A percentile compares a stretch with the other conserved stretches of the same genome.
These are phyloP conservation scores for Aureobasidium sp. DNA, from an alignment of 2,329 filamentous ascomycete species.

Conservation along the genomic window DNA sequence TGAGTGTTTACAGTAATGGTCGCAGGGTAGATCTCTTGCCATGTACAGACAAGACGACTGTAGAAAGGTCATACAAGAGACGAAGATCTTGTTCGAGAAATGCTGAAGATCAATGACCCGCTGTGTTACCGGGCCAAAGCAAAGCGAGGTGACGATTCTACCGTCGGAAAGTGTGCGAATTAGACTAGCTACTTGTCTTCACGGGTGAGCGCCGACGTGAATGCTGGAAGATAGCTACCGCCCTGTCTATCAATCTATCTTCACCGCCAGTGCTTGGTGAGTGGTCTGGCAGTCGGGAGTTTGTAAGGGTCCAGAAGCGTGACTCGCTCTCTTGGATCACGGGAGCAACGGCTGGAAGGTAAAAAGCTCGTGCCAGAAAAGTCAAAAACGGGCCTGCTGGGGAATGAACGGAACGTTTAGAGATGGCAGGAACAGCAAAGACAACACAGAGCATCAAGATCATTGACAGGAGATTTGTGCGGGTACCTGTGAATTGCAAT, in stretches of 20 bases:
- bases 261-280: constrained; percentile 6
- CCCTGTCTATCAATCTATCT: constrained; percentile 1
- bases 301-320: constrained; percentile 1
- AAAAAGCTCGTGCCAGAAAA: not conserved
- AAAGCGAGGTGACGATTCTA: constrained; percentile 10
- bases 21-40: not conserved
- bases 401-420: constrained; percentile 5
- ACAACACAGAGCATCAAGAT: not conserved
- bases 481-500: not conserved
- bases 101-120: not conserved
- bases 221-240: not conserved
- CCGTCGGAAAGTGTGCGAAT: no score
- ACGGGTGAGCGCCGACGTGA: constrained; percentile 5
- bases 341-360: not conserved
- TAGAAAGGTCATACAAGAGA: not conserved
- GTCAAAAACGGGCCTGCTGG: constrained; percentile 12
- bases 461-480: not conserved
- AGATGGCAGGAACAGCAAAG: constrained; percentile 8
- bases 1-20: not conserved
- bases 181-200: constrained; percentile 11
- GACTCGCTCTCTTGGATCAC: constrained; percentile 2
- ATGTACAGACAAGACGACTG: not conserved
- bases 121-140: constrained; percentile 2
- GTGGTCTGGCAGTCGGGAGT: not conserved
- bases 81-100: not conserved